A percentile compares a stretch with the other conserved stretches of the same genome.
phyloP scores from a whole-genome alignment of 768 basidiomycete species.

The Chalciporus chontae region DNA sequence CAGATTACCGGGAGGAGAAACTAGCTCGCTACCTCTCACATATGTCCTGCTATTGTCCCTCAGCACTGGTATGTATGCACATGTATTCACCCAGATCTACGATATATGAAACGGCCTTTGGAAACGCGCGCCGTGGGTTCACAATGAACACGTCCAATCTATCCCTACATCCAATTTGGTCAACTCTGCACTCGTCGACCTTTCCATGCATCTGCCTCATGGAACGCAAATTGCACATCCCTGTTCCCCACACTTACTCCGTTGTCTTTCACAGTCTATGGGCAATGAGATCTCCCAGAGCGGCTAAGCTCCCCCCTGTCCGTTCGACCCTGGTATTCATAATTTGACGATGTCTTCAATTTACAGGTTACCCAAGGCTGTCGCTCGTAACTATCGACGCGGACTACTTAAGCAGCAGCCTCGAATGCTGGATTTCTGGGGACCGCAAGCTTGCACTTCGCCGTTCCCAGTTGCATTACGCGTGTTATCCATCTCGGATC shows the following conservation, averaged over 20 bases:
- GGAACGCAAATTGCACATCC: background rate
- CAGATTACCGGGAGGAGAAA: background rate
- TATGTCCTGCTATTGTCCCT: background rate
- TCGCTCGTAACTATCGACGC: background rate
- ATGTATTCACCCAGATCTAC: background rate
- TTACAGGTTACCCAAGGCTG: background rate
- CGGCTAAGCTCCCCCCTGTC: background rate
- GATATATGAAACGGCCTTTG: background rate
- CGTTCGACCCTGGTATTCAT: background rate
- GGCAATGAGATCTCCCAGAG: background rate
- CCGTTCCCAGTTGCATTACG: background rate
- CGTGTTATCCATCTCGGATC: conserved; percentile 12
- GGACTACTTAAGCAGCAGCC: background rate
- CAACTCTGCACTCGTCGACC: background rate
- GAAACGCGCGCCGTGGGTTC: background rate
- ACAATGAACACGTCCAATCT: background rate
- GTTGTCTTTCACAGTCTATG: background rate
- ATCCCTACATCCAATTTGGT: background rate
- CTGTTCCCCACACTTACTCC: background rate
- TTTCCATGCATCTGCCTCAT: conserved; percentile 12
- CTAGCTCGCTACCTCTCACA: background rate
- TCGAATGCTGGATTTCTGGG: background rate
- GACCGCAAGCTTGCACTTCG: background rate
- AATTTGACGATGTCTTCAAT: background rate
- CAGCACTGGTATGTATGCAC: background rate